Base-by-base conservation (phyloP, 371 early-diverging fungal species). In the Mortierella sp. region DNA sequence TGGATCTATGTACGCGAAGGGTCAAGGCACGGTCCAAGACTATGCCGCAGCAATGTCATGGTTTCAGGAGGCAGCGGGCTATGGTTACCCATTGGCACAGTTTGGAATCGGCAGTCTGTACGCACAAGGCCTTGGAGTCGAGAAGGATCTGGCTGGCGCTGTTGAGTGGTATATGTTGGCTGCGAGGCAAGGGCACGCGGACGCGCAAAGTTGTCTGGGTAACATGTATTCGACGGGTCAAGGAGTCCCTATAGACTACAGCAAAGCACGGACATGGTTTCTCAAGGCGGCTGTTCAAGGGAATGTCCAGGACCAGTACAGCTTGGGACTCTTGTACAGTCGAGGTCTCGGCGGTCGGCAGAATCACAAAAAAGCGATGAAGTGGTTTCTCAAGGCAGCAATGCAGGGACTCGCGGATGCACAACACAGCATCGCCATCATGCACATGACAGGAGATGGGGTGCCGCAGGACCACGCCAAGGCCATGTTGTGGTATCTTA, bases 371-470 rank as follows among this genome's bases (percentile, higher is more conserved):
- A 80, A 83, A 72, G 91, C 93, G 11, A 81, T 83, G 28, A 50
- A 71, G 2, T 91, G 79, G 69, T 91, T 91, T 54, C 83, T 82
- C 53, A 83, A 87, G 70, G 89, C 92, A 28, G 90, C 92, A 19
- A 78, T 77, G 40, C 77, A 90, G 5, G 89, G 89, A 3, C 79
- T 88, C 13, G 70, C 80, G 2, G 89, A 88, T 0, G 92, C 94
- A 24, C 93, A 93, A 81, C 93, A 94, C 87, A 95, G 95, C 81
- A 81, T 95, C 53, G 96, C 93, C 13, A 91, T 94, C 78, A 93
- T 93, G 76, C 94, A 94, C 81, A 94, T 95, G 78, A 91, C 92
- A 55, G 96, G 96, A n/a, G 74, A 92, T 28, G 95, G 95, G 4
- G 90, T 92, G 2, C 87, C 88, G 51, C 86, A 89, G 80, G 83